Evolutionary conservation across 2,329 filamentous ascomycete species (phyloP).

Genomic region (Dryadomyces quercus-mongolicae): DNA sequence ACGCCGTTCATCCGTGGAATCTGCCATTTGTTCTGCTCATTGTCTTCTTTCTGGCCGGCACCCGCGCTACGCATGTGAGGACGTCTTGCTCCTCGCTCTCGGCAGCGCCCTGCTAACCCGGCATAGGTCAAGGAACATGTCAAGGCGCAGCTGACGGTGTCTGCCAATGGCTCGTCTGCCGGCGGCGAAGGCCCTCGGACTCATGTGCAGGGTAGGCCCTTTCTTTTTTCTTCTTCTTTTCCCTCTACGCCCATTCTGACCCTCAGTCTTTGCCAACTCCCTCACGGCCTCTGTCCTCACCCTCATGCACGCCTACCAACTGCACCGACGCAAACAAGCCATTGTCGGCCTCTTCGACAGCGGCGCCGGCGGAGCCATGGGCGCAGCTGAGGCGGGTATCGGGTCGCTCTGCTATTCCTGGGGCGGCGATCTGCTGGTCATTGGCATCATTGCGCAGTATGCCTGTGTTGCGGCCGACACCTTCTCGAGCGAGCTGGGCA

Average conservation of each 20-base stretch:
- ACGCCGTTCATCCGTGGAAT: constrained; percentile 88
- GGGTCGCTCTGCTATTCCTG: constrained; percentile 44
- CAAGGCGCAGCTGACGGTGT: constrained; percentile 72
- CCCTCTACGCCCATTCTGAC: constrained; percentile 6
- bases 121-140: constrained; percentile 69
- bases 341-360: constrained; percentile 20
- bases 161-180: constrained; percentile 50
- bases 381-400: constrained; percentile 1
- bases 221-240: neutral
- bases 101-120: constrained; percentile 1
- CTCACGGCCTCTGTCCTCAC: constrained; percentile 57
- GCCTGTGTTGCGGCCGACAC: constrained; percentile 88
- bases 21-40: constrained; percentile 76
- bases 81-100: neutral
- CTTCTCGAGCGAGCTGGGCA: constrained; percentile 89
- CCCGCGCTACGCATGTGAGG: constrained; percentile 47
- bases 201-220: constrained; percentile 56
- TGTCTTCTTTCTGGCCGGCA: constrained; percentile 81
- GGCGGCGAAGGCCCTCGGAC: constrained; percentile 72
- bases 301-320: constrained; percentile 48
- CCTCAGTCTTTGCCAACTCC: constrained; percentile 70
- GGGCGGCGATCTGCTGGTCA: constrained; percentile 48
- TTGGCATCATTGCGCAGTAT: constrained; percentile 70
- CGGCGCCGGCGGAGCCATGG: constrained; percentile 4
- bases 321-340: constrained; percentile 32